Base-by-base conservation (phyloP, 129 eudicot genomes). In the Flaveria ramosissima region DNA sequence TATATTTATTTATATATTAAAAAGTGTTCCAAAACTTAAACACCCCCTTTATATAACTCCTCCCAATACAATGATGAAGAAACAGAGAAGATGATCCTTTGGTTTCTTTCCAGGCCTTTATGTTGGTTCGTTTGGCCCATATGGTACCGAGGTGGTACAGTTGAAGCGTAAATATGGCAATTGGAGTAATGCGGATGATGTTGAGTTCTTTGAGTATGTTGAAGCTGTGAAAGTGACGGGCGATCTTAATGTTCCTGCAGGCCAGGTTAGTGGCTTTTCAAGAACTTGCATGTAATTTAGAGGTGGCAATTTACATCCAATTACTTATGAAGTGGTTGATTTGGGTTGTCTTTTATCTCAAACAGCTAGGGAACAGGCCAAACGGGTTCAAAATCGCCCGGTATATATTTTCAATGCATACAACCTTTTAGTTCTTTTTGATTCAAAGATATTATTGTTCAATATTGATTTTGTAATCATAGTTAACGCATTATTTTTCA, bases 211-310 rank as follows among this genome's bases (percentile, higher is more conserved):
- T 75, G 99, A 95, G 86, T 95, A 95, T 77, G 96, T 95, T 73
- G 99, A 95, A 83, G 99, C 99, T 30, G 97, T 95, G 79, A 95
- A 95, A 84, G 89, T 95, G 68, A 95, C 99, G n/a, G 99, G 99
- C 53, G 97, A 95, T 79, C 71, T 95, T 39, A 95, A 91, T 82
- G 94, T 95, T 73, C 99, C 99, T 71, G 99, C 97, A 72, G 97
- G 99, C 78, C 92, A 95, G 92, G 99, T 92, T 41, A 53, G 74
- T 74, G 17, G 21, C 57, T 59, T 80, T 82, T 74, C 13, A 62
- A 56, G 27, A 42, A 36, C 19, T 76, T 63, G 32, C 52, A 20
- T 71, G 17, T 36, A 9, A 16, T 24, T 39, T 4, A 63, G 46
- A 63, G 51, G 16, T 66, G 71, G 51, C 16, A 39, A 3, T 36